Evolutionary conservation across 2,329 filamentous ascomycete species (phyloP).

Genomic region (Penicillium paneum): DNA sequence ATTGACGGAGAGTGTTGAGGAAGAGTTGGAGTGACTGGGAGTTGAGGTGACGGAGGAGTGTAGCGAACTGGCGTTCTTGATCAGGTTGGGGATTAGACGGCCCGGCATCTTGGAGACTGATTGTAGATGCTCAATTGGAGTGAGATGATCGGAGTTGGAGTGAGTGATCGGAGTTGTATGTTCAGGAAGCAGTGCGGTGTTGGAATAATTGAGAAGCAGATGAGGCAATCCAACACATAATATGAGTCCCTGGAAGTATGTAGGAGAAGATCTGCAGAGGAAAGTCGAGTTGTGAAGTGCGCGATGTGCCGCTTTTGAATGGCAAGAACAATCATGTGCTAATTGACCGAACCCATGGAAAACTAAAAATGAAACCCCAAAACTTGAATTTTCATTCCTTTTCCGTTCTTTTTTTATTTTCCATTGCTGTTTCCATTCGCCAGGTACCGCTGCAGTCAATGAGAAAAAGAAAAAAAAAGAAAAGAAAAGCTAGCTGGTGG

Average conservation of each 20-base stretch:
- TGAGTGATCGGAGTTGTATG: background rate
- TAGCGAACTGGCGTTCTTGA: constrained; percentile 34
- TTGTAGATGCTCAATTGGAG: background rate
- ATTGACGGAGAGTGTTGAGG: constrained; percentile 39
- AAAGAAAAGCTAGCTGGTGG: constrained; percentile 8
- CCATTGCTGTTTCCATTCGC: background rate
- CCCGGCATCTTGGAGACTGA: constrained; percentile 36
- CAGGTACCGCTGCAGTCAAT: constrained; percentile 9
- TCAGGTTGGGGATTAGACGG: constrained; percentile 40
- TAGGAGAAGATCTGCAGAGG: constrained; percentile 12
- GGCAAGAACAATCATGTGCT: constrained; percentile 23
- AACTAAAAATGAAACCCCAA: constrained; percentile 11
- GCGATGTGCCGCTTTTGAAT: constrained; percentile 21
- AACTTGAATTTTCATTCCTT: background rate
- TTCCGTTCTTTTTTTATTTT: background rate
- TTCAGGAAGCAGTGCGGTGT: constrained; percentile 27
- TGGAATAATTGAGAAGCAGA: constrained; percentile 19
- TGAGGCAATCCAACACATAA: constrained; percentile 16
- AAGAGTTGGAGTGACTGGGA: constrained; percentile 33
- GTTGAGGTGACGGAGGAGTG: constrained; percentile 29
- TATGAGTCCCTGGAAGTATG: constrained; percentile 8
- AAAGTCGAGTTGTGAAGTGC: constrained; percentile 8
- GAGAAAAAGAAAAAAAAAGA: background rate
- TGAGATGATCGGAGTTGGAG: background rate
- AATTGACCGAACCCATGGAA: constrained; percentile 23